Conservation (phyloP, 257 asterid species). For the Fraxinus excelsior region DNA sequence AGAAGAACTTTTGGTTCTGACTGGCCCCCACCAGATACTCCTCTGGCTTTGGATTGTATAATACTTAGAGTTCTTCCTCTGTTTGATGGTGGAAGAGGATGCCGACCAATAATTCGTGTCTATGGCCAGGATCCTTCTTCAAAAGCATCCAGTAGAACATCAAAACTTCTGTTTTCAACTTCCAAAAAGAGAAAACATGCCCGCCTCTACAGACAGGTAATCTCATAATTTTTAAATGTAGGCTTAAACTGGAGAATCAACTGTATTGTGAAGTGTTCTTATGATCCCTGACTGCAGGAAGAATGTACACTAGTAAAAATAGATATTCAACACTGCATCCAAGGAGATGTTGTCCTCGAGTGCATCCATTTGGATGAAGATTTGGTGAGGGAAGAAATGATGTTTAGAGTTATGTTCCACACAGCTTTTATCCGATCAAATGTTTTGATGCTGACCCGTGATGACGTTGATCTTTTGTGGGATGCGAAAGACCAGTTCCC, state of each 20-base stretch:
- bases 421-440: conserved; percentile 91
- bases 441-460: conserved; percentile 77
- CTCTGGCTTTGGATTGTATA: conserved; percentile 80
- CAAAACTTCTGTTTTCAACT: conserved; percentile 85
- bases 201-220: conserved; percentile 79
- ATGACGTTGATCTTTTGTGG: conserved; percentile 92
- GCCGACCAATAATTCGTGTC: conserved; percentile 83
- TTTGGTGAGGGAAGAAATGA: conserved; percentile 80
- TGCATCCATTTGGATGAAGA: conserved; percentile 92
- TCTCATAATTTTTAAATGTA: conserved; percentile 31
- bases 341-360: conserved; percentile 95
- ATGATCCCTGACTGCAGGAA: conserved; percentile 59
- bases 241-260: conserved; percentile 16
- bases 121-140: conserved; percentile 93
- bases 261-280: conserved; percentile 27
- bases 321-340: conserved; percentile 69
- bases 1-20: conserved; percentile 78
- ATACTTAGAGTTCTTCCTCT: conserved; percentile 72
- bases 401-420: conserved; percentile 91
- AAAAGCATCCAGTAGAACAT: conserved; percentile 70
- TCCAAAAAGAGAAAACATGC: conserved; percentile 53
- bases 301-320: conserved; percentile 84
- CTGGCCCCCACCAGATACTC: conserved; percentile 93
- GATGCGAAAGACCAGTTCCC: conserved; percentile 79
- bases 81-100: conserved; percentile 78